Evolutionary conservation across 164 flowering plant species (phyloP).

Genomic region (Piper betle): DNA sequence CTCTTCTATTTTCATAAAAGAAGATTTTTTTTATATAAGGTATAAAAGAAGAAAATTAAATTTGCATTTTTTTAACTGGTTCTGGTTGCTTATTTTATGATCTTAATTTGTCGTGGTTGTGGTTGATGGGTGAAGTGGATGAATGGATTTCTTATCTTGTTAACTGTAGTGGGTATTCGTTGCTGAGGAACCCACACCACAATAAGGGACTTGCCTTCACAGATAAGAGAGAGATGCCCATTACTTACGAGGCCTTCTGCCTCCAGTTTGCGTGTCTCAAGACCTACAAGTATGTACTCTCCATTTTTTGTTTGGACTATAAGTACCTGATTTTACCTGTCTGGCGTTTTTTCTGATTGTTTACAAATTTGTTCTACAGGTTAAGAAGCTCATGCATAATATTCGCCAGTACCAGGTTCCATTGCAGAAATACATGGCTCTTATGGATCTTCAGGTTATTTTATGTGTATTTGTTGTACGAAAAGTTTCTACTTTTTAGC

Average conservation of each 20-base stretch:
- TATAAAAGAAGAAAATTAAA: too few relatives aligned
- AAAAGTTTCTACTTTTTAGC: background rate
- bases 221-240: conserved; percentile 72
- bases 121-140: background rate
- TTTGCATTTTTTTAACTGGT: background rate
- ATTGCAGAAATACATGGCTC: conserved; percentile 57
- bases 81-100: background rate
- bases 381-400: conserved; percentile 55
- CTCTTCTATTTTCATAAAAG: too few relatives aligned
- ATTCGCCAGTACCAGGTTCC: conserved; percentile 69
- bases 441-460: conserved; percentile 75
- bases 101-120: too few relatives aligned
- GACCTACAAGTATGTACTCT: conserved; percentile 47
- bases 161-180: conserved; percentile 44
- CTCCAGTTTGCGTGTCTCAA: conserved; percentile 44
- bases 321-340: too few relatives aligned
- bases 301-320: background rate
- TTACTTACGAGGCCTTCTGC: conserved; percentile 75
- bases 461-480: too few relatives aligned
- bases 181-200: conserved; percentile 71
- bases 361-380: conserved; percentile 23
- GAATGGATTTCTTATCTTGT: background rate
- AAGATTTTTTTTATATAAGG: too few relatives aligned
- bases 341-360: background rate
- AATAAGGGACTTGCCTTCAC: conserved; percentile 78